Evolutionary conservation across 768 basidiomycete genomes (phyloP).

Genomic region (Podaxis mareebaensis): DNA sequence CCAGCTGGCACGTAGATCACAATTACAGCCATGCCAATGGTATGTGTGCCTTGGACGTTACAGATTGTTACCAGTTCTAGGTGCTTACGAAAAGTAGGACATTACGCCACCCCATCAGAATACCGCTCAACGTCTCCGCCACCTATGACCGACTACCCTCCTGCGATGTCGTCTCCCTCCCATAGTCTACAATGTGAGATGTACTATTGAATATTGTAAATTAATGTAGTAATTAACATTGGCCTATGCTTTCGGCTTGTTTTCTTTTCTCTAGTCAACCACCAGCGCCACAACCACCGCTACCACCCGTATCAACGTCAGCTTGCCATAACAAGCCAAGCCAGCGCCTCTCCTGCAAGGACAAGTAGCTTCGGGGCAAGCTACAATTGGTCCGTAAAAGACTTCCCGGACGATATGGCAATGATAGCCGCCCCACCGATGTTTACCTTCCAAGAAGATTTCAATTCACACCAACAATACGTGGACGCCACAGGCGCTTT

Average conservation of each 20-base stretch:
- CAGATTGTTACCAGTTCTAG: neutral
- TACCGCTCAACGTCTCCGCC: slow-evolving; percentile 12
- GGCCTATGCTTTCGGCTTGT: slow-evolving; percentile 18
- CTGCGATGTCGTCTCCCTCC: slow-evolving; percentile 6
- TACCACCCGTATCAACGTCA: slow-evolving; percentile 20
- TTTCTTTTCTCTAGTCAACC: slow-evolving; percentile 22
- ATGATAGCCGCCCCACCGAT: neutral
- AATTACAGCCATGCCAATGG: slow-evolving; percentile 2
- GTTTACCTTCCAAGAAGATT: neutral
- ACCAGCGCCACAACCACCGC: slow-evolving; percentile 32
- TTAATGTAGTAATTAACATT: slow-evolving; percentile 20
- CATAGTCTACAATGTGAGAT: slow-evolving; percentile 19
- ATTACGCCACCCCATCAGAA: slow-evolving; percentile 5
- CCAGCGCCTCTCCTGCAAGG: neutral
- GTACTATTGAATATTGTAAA: slow-evolving; percentile 20
- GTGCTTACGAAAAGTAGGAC: slow-evolving; percentile 4
- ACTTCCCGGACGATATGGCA: neutral
- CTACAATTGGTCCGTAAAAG: neutral
- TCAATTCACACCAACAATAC: neutral
- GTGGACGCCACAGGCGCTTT: neutral
- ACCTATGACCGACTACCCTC: slow-evolving; percentile 4
- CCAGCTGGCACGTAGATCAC: neutral
- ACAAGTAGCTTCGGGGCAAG: neutral
- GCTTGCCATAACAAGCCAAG: neutral
- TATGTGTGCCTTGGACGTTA: neutral